Evolutionary conservation across 306 rosid species (phyloP), one percentile per base, ranked within the genome.

Genomic region (Ochetophila trinervis): DNA sequence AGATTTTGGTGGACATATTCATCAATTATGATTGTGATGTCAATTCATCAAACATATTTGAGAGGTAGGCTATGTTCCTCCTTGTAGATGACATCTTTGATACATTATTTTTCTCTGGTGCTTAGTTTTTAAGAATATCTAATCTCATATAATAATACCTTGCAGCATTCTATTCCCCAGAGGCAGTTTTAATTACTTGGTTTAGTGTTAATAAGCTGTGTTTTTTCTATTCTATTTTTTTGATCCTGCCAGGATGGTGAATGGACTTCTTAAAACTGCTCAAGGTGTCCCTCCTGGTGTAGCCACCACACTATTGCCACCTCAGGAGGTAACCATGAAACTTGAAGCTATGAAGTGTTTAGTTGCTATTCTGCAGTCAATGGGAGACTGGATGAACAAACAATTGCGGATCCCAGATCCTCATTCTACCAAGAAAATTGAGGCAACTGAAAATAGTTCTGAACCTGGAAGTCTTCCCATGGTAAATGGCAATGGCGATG

Each of bases 271-370:
- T 75, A 94, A 94, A 78, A 94, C 99, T 75, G 96, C 99, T 17
- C 99, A 94, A 88, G 99, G 99, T 72, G 86, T 77, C n/a, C 96
- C 99, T 49, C 92, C 97, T 71, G 99, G 96, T 83, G 92, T 80
- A 60, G 82, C 76, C 23, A 90, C 96, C 69, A 79, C 97, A 49
- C 86, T 94, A 58, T 75, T 90, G 84, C 97, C 99, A 50, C 91
- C 92, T 57, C 99, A 94, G 80, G 99, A 94, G 74, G 83, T 77
- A 71, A 80, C 90, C 55, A 84, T 94, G 84, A 88, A 88, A 80
- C 83, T 88, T 75, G 97, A 94, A 82, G 92, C 99, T 72, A 86
- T 90, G 99, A 94, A 83, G 78, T 78, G 95, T 82, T 80, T 94
- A 72, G 97, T 94, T 42, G 88, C 82, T 69, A 80, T 90, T 67